Base-by-base conservation (phyloP, 352 stramenopile species). In the Phytophthora rubi region DNA sequence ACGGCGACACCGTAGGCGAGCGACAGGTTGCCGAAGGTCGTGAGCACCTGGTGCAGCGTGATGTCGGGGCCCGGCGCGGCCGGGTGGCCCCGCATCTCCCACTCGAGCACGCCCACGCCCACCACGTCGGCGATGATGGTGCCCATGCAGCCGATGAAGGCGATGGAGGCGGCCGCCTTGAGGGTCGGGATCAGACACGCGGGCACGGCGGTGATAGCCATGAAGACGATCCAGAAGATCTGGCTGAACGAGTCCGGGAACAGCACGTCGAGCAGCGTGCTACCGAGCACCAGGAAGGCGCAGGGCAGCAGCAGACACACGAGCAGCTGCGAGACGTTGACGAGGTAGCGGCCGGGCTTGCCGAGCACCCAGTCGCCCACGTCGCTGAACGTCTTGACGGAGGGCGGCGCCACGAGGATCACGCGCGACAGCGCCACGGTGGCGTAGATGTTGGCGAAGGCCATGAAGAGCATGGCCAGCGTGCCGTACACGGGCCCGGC, bases 401-500 rank as follows among this genome's bases (percentile, higher is more conserved):
- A 64, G 18, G 52, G 26, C 6, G 76, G 76, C 15, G 76, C 76
- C 3, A 70, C 71, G 9, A 83, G 65, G 56, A 83, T 67, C 53
- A 82, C 73, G 51, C 71, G 70, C 23, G 68, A 75, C 39, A 69
- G 54, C 10, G 73, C 48, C 42, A 89, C 69, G 2, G 76, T 77
- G 1, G 81, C 76, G 66, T 87, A 89, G 59, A 87, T 74, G 70
- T 89, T 89, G 65, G 78, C 76, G 53, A 82, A 80, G 2, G 79
- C 81, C 81, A 89, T 89, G 67, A 89, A 84, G 16, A 83, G 48
- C 57, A 86, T 73, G 23, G 74, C 81, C 47, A 83, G 54, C 1
- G 59, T 74, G 37, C 76, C 81, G 53, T 79, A 73, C 30, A 70
- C 62, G 2, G 77, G 80, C 0, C 77, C 79, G 7, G 81, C 79